phyloP scores from a whole-genome alignment of 306 rosid species.

The Potentilla sterilis region DNA sequence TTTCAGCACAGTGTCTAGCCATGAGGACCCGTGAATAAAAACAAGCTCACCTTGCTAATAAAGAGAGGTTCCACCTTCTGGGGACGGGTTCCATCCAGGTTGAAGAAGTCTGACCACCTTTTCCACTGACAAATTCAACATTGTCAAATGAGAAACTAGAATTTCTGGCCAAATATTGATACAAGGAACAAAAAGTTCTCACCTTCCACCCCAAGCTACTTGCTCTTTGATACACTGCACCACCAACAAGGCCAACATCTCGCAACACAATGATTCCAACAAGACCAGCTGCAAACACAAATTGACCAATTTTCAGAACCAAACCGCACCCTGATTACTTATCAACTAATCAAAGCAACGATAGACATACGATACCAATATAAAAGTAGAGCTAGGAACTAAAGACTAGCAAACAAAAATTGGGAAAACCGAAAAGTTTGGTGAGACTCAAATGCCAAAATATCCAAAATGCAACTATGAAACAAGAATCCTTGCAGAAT shows the following conservation, averaged over 20 bases:
- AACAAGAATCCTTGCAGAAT: background rate
- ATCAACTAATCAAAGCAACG: background rate
- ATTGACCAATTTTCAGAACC: slow-evolving; percentile 14
- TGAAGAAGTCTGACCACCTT: slow-evolving; percentile 71
- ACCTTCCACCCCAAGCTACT: slow-evolving; percentile 87
- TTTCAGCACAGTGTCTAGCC: background rate
- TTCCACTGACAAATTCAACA: slow-evolving; percentile 59
- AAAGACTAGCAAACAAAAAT: background rate
- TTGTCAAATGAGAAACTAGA: background rate
- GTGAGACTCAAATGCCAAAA: too few species aligned
- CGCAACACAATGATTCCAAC: slow-evolving; percentile 83
- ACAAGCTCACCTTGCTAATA: slow-evolving; percentile 73
- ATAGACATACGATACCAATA: background rate
- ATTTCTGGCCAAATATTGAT: slow-evolving; percentile 1
- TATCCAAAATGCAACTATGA: slow-evolving; percentile 2
- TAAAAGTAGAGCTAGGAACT: background rate
- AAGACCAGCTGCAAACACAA: slow-evolving; percentile 70
- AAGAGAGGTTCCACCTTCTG: slow-evolving; percentile 85
- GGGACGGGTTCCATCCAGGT: slow-evolving; percentile 64
- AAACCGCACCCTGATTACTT: background rate
- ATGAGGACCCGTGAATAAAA: background rate
- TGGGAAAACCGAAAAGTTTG: too few species aligned
- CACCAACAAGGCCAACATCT: slow-evolving; percentile 78
- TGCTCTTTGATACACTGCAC: slow-evolving; percentile 74
- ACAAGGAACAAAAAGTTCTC: slow-evolving; percentile 13